These are phyloP conservation scores for Coemansia sp. DNA, from an alignment of 192 early-diverging fungal species.

Conservation along the genomic window DNA sequence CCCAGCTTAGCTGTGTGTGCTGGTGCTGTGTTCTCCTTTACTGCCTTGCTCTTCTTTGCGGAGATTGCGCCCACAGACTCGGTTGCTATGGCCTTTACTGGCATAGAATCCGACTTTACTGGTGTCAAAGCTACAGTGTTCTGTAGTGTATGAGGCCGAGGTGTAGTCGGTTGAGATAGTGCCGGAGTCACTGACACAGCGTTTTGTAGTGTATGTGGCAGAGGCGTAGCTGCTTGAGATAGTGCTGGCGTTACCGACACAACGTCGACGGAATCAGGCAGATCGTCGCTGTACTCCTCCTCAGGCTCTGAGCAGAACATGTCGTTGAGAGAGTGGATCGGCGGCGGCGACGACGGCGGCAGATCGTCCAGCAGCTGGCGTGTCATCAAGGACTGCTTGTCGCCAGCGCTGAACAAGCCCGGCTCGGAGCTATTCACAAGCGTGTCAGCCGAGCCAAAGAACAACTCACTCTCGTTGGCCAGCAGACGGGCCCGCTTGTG, in stretches of 20 bases:
- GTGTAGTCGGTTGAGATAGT: neutral
- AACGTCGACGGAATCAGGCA: constrained; percentile 24
- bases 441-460: constrained; percentile 41
- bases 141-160: neutral
- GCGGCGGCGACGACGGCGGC: constrained; percentile 49
- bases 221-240: neutral
- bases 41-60: constrained; percentile 10
- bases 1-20: constrained; percentile 11
- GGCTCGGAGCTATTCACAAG: constrained; percentile 36
- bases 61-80: neutral
- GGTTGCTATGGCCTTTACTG: neutral
- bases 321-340: constrained; percentile 18
- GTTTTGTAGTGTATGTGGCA: neutral
- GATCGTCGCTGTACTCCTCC: constrained; percentile 18
- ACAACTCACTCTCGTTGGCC: constrained; percentile 14
- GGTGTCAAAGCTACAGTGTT: neutral
- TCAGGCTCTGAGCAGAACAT: constrained; percentile 14
- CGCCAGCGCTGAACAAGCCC: constrained; percentile 8
- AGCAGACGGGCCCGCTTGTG: constrained; percentile 26
- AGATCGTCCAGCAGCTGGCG: constrained; percentile 37
- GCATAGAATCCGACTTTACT: neutral
- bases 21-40: constrained; percentile 14
- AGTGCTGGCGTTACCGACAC: constrained; percentile 5
- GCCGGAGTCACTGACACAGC: neutral
- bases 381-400: constrained; percentile 7